Conservation (phyloP, 2,329 filamentous ascomycete species). For the Penicillium sp. region DNA sequence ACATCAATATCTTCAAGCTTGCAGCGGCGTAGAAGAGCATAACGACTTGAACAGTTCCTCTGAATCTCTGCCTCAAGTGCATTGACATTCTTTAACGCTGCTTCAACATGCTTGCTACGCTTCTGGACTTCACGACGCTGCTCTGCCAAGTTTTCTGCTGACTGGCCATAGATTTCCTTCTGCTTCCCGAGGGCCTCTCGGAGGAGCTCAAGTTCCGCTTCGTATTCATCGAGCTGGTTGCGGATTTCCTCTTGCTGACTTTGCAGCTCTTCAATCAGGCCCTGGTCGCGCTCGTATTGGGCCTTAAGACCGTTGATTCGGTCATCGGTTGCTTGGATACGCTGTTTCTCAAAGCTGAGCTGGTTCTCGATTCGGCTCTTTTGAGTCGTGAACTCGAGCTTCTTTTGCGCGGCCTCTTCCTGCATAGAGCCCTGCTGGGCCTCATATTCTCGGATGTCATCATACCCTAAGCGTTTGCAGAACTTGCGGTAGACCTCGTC, state of each 20-base stretch:
- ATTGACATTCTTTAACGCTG: conserved; percentile 68
- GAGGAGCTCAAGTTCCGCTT: conserved; percentile 73
- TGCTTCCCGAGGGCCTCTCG: conserved; percentile 68
- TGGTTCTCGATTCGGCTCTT: conserved; percentile 60
- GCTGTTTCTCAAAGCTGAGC: conserved; percentile 65
- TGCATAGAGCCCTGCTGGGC: conserved; percentile 88
- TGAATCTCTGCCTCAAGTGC: conserved; percentile 82
- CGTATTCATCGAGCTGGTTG: conserved; percentile 66
- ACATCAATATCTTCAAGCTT: conserved; percentile 91
- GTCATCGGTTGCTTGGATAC: conserved; percentile 65
- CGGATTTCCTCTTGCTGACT: conserved; percentile 72
- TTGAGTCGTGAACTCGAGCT: conserved; percentile 81
- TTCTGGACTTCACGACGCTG: conserved; percentile 78
- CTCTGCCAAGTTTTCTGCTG: conserved; percentile 71
- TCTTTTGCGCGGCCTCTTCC: conserved; percentile 83
- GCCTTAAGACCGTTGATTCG: conserved; percentile 68
- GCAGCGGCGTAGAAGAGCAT: conserved; percentile 79
- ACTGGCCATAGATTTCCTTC: conserved; percentile 64
- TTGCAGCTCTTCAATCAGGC: conserved; percentile 67
- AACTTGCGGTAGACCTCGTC: conserved; percentile 84
- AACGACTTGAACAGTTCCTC: conserved; percentile 78
- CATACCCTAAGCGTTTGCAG: conserved; percentile 81
- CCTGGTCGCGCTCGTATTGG: conserved; percentile 63
- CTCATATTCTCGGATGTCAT: conserved; percentile 88
- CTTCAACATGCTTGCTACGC: conserved; percentile 78